Evolutionary conservation across 352 stramenopile species (phyloP).

Genomic region (Phytophthora cajani): DNA sequence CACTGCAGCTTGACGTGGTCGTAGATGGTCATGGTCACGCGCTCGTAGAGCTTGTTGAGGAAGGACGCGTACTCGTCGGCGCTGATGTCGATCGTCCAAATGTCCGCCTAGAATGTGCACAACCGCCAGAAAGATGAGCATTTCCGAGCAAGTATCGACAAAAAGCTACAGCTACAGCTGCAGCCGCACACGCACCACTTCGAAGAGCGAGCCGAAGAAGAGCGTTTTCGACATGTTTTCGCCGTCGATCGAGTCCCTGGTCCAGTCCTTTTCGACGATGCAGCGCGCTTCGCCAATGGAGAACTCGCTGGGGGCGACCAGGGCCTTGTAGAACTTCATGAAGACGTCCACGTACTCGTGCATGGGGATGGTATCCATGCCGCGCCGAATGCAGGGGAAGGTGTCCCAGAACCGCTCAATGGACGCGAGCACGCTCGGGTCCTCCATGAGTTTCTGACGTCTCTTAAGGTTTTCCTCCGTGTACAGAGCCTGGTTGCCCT

Average conservation of each 20-base stretch:
- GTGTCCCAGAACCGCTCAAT: conserved; percentile 81
- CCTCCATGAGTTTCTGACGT: conserved; percentile 57
- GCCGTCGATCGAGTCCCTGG: conserved; percentile 51
- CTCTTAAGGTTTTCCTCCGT: conserved; percentile 70
- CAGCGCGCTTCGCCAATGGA: conserved; percentile 67
- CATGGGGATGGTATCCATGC: conserved; percentile 47
- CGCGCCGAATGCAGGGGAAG: conserved; percentile 63
- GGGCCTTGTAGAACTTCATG: conserved; percentile 84
- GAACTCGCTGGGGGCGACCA: conserved; percentile 73
- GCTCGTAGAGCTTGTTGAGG: conserved; percentile 78
- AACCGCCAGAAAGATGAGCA: not conserved
- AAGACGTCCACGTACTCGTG: conserved; percentile 82
- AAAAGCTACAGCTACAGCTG: not conserved
- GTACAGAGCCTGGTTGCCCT: conserved; percentile 75
- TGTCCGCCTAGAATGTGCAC: conserved; percentile 53
- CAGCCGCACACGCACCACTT: conserved; percentile 54
- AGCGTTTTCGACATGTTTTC: conserved; percentile 65
- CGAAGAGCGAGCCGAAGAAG: conserved; percentile 75
- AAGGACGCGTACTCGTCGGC: conserved; percentile 70
- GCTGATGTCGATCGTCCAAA: conserved; percentile 79
- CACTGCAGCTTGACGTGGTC: conserved; percentile 60
- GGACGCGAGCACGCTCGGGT: conserved; percentile 40
- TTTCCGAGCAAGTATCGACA: not conserved
- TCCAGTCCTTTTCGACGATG: conserved; percentile 86
- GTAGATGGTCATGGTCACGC: conserved; percentile 67